Base-by-base conservation (phyloP, 345 rosid genomes). In the Sonneratia alba region DNA sequence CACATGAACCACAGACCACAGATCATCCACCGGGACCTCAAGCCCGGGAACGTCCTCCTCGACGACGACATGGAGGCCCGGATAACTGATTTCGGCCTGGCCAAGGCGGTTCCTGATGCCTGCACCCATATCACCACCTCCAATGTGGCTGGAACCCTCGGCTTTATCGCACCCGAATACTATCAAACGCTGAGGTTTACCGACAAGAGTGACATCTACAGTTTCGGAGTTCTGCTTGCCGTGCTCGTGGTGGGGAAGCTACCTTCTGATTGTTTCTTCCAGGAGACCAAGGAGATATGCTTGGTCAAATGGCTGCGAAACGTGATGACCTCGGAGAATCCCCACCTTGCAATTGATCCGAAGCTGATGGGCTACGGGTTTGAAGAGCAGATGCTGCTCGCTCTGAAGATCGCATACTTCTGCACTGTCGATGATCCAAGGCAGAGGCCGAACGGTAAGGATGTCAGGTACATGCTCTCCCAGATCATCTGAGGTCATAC, bases 41-140 rank as follows among this genome's bases (percentile, higher is more conserved):
- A 93, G 81, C 97, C 97, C 0, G 96, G 92, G 8, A 93, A 93
- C 34, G 67, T 93, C 67, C 91, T 93, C 63, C 91, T 93, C 4
- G 96, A 91, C 48, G 96, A 91, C 53, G 88, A 89, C 68, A 87
- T 91, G 96, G 98, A 89, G 79, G 96, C 97, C 16, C 77, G 92
- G 70, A 94, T 94, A 34, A 84, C 96, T 0, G 96, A 90, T 83
- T 94, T 91, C 16, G 97, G 97, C 21, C 88, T 91, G 3, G 97
- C 98, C 36, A 86, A 85, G 74, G 77, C 85, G 32, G 83, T 93
- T 85, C 93, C 96, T 0, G 96, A 94, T 78, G 85, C 89, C n/a
- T 21, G 67, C 37, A 88, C 97, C 3, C 96, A 91, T 65, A 36
- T 89, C 48, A 74, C 97, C 0, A 76, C 87, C 32, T 85, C 92